These are phyloP conservation scores for Debaryomyces singareniensis DNA, from an alignment of 1,139 yeast species.

Conservation along the genomic window DNA sequence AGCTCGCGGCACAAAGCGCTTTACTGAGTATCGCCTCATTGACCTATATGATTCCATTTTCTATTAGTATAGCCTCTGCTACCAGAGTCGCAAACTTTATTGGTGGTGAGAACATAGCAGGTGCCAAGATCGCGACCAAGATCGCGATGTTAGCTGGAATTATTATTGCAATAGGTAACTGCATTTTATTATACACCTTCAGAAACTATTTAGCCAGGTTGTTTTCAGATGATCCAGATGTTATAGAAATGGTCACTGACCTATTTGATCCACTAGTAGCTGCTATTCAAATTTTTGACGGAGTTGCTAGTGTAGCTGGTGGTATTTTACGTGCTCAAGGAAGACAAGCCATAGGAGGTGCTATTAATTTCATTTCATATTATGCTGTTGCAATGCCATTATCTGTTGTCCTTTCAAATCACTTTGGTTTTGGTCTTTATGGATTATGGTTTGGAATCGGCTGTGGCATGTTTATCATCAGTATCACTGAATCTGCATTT, in stretches of 20 bases:
- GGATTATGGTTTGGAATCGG: constrained; percentile 94
- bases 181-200: constrained; percentile 45
- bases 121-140: constrained; percentile 59
- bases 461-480: constrained; percentile 66
- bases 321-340: constrained; percentile 87
- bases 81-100: constrained; percentile 84
- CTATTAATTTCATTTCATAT: constrained; percentile 68
- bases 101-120: constrained; percentile 63
- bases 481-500: constrained; percentile 46
- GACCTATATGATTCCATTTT: constrained; percentile 83
- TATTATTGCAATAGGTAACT: constrained; percentile 51
- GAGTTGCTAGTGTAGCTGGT: constrained; percentile 76
- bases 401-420: constrained; percentile 58
- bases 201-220: constrained; percentile 53
- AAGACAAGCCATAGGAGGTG: constrained; percentile 75
- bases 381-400: constrained; percentile 60
- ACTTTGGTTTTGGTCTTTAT: constrained; percentile 41
- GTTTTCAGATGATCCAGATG: constrained; percentile 67
- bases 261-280: constrained; percentile 68
- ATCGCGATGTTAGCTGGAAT: constrained; percentile 60
- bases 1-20: constrained; percentile 85
- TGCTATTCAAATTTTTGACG: constrained; percentile 68
- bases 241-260: constrained; percentile 38
- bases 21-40: constrained; percentile 76
- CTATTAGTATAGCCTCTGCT: constrained; percentile 79